Base-by-base conservation (phyloP, 768 basidiomycete genomes). In the Auriscalpium vulgare region DNA sequence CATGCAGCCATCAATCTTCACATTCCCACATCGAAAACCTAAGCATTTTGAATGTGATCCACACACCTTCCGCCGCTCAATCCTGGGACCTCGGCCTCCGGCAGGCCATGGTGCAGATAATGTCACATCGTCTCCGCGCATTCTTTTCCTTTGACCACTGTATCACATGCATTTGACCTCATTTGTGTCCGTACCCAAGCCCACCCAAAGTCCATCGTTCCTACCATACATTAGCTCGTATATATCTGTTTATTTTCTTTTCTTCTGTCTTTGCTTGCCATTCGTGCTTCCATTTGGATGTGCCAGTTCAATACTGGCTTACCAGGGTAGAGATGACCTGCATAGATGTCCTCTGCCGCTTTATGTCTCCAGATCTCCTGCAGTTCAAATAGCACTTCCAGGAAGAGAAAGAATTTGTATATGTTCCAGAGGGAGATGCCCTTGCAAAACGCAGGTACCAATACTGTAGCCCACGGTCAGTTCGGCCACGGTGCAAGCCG, bases 1-100 rank as follows among this genome's bases (percentile, higher is more conserved):
- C 11, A 16, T 54, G 34, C 61, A 93, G 91, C 91, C 19, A 93
- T 93, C 67, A 93, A 93, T 66, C 80, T 91, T 58, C 87, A 93
- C 66, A 91, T 93, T 59, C 90, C 89, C 57, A 80, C 85, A 58
- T 87, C 87, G 62, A 89, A 90, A 75, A 73, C 81, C 65, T 87
- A 79, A 77, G 40, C n/a, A n/a, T 37, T 35, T 51, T 29, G 2
- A 51, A 21, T 29, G 17, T 29, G 29, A 29, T 29, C 29, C 29
- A 29, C 29, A 29, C 29, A 29, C 29, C 29, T 29, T 29, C 4
- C 29, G 2, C 7, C 7, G 29, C 29, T 29, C 29, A 29, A 29
- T 29, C 4, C 29, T 29, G 29, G 7, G 29, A 29, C 29, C 29
- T 29, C 29, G 29, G 4, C 29, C 29, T 29, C 29, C 29, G 29